Conservation (phyloP, 148 eudicot species). For the Vaccinium macrocarpon region DNA sequence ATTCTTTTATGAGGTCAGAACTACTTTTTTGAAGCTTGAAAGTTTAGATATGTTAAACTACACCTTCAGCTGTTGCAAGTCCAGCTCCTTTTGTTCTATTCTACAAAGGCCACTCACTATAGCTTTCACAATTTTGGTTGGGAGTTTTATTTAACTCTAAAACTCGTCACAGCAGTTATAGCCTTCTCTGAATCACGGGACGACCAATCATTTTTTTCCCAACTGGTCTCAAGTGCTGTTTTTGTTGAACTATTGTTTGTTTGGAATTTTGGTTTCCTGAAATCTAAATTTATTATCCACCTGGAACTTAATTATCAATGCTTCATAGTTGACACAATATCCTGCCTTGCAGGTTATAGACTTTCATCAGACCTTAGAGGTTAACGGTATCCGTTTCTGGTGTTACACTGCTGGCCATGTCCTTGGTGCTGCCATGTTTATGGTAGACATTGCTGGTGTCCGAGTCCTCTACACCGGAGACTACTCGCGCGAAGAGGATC, state of each 20-base stretch:
- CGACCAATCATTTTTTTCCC: not conserved
- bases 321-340: conserved; percentile 10
- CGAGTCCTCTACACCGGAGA: conserved; percentile 94
- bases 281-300: not conserved
- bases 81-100: not conserved
- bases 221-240: not conserved
- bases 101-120: not conserved
- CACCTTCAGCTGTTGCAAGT: not conserved
- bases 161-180: not conserved
- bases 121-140: not conserved
- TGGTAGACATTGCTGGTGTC: conserved; percentile 98
- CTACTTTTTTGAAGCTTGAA: not conserved
- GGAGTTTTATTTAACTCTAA: not conserved
- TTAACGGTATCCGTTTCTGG: conserved; percentile 98
- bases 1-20: not conserved
- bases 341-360: conserved; percentile 67
- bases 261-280: not conserved
- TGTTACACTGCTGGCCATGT: conserved; percentile 98
- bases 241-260: not conserved
- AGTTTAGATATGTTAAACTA: not conserved
- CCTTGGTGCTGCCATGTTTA: conserved; percentile 99
- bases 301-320: not conserved
- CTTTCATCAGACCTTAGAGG: conserved; percentile 94
- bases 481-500: conserved; percentile 95
- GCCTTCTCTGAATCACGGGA: not conserved